These are phyloP conservation scores for Coemansia sp. DNA, from an alignment of 192 early-diverging fungal genomes.

Conservation along the genomic window DNA sequence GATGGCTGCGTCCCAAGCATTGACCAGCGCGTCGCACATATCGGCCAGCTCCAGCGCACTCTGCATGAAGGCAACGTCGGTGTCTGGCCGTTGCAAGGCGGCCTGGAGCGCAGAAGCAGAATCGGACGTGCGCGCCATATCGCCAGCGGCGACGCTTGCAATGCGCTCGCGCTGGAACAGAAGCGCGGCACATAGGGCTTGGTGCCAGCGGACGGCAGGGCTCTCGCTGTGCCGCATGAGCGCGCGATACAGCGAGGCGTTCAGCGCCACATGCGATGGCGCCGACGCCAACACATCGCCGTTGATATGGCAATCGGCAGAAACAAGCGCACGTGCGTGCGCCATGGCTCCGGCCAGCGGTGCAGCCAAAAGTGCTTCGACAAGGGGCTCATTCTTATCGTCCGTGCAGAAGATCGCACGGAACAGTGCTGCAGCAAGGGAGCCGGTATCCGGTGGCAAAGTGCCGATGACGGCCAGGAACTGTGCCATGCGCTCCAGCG, in stretches of 20 bases:
- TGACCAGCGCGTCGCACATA: conserved; percentile 20
- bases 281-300: conserved; percentile 3
- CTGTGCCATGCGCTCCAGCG: conserved; percentile 18
- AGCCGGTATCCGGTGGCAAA: conserved; percentile 4
- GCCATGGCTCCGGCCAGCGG: conserved; percentile 9
- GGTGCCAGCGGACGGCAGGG: conserved; percentile 33
- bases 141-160: neutral
- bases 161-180: conserved; percentile 41
- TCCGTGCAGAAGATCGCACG: neutral
- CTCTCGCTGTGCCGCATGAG: conserved; percentile 7
- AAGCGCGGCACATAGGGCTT: conserved; percentile 18
- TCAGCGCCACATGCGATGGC: conserved; percentile 22
- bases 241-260: conserved; percentile 19
- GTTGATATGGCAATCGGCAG: conserved; percentile 10
- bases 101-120: conserved; percentile 17
- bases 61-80: conserved; percentile 28
- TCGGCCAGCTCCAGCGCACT: conserved; percentile 31
- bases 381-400: neutral
- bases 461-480: conserved; percentile 34
- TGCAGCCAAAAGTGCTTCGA: neutral
- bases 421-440: conserved; percentile 7
- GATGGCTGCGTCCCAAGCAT: conserved; percentile 19
- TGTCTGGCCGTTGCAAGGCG: conserved; percentile 40
- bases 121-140: neutral
- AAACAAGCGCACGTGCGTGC: conserved; percentile 21